Evolutionary conservation across 805 yeast genomes (phyloP), one percentile per base, ranked within the genome.

Genomic region (Lachancea cidri): DNA sequence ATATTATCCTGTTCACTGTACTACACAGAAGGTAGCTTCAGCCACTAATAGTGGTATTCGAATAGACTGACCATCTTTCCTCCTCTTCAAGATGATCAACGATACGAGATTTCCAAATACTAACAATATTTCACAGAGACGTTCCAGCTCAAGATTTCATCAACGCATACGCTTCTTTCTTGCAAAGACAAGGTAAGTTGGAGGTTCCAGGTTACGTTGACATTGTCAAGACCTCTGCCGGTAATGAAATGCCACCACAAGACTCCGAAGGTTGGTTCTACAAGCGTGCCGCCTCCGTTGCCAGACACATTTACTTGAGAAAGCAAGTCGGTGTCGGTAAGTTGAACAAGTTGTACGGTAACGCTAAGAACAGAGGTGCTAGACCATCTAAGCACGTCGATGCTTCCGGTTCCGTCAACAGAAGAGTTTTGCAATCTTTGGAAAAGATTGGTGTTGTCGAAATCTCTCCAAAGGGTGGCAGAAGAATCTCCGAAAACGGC

Each of bases 141-240:
- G 98, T 93, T 77, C 96, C 98, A 77, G 98, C 98, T 75, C 98
- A 93, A 85, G 94, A 86, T 60, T 93, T 93, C 80, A 91, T 93
- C 76, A 88, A 87, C 81, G 96, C 98, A 76, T 93, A 93, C 82
- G 98, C 98, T 67, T 86, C 86, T 72, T 93, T 93, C 86, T 86
- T 93, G 77, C 98, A 93, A 81, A 88, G 98, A 77, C 98, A 94
- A 81, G 98, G 98, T 82, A 89, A 88, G 77, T 83, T 93, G 71
- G 98, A 91, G 73, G 93, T 93, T 66, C 98, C 98, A 79, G 96
- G 96, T 73, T 93, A 89, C 85, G 98, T 93, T 72, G 98, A 93
- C 80, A 75, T 91, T 65, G 98, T 93, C 78, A 93, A 93, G 88
- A 93, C 98, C 73, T 85, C 96, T 57, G 83, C 95, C 60, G 95